Evolutionary conservation across 495 filamentous ascomycete species (phyloP).

Genomic region (Apodospora peruviana): DNA sequence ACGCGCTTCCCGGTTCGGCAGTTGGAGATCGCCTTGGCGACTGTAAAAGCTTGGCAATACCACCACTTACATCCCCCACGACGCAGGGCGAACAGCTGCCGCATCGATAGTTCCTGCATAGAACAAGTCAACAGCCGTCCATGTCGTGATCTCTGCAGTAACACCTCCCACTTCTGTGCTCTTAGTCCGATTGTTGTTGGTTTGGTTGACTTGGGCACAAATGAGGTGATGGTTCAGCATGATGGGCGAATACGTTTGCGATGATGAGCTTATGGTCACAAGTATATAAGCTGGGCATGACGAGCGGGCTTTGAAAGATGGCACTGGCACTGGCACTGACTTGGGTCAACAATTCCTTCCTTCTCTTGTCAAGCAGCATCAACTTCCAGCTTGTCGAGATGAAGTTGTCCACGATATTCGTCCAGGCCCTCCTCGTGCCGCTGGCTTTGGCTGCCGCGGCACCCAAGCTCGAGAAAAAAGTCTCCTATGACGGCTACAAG

Average conservation of each 20-base stretch:
- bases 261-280: neutral
- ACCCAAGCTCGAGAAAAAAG: constrained; percentile 14
- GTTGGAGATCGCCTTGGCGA: constrained; percentile 6
- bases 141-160: constrained; percentile 1
- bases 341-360: neutral
- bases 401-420: constrained; percentile 7
- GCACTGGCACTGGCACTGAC: neutral
- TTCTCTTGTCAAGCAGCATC: neutral
- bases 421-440: constrained; percentile 4
- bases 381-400: neutral
- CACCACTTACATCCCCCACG: neutral
- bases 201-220: neutral
- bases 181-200: neutral
- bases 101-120: neutral
- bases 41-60: constrained; percentile 1
- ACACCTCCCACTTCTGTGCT: neutral
- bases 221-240: neutral
- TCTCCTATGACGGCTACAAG: constrained; percentile 27
- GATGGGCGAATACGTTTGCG: neutral
- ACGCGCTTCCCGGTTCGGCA: constrained; percentile 13
- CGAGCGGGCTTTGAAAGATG: neutral
- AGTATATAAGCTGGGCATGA: neutral
- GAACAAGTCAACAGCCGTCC: neutral
- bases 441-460: constrained; percentile 13
- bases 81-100: neutral